phyloP scores from a whole-genome alignment of 2,329 filamentous ascomycete genomes.

The Madurella fahalii region DNA sequence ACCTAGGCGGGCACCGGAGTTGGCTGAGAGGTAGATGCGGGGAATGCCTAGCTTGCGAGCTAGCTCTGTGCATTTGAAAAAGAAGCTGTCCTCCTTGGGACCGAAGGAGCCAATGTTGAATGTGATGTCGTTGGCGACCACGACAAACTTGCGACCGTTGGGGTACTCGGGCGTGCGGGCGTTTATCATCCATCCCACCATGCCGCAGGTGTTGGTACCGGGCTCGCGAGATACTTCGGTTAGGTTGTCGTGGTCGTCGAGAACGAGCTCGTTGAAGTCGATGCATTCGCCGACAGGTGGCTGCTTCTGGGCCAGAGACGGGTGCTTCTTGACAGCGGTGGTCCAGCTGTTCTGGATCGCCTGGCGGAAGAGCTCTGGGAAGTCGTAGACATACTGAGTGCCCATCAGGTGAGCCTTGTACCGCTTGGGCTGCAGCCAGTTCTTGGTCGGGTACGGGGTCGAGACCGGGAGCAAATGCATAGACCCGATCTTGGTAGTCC shows the following conservation, averaged over 20 bases:
- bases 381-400: slow-evolving; percentile 98
- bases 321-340: slow-evolving; percentile 68
- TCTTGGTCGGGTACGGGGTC: slow-evolving; percentile 95
- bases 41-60: slow-evolving; percentile 92
- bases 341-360: slow-evolving; percentile 94
- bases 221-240: slow-evolving; percentile 92
- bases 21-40: slow-evolving; percentile 95
- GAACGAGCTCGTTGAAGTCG: slow-evolving; percentile 87
- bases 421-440: slow-evolving; percentile 96
- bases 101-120: slow-evolving; percentile 99
- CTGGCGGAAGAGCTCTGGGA: slow-evolving; percentile 98
- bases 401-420: slow-evolving; percentile 99
- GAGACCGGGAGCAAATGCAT: slow-evolving; percentile 91
- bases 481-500: slow-evolving; percentile 88
- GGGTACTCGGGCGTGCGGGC: slow-evolving; percentile 96
- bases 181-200: slow-evolving; percentile 97
- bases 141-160: slow-evolving; percentile 83
- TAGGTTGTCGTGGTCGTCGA: slow-evolving; percentile 89
- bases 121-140: slow-evolving; percentile 98
- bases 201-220: slow-evolving; percentile 92
- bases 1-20: slow-evolving; percentile 96
- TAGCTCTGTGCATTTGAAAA: slow-evolving; percentile 97
- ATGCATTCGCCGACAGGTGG: slow-evolving; percentile 87
- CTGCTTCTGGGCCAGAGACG: slow-evolving; percentile 71
- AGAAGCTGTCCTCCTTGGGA: slow-evolving; percentile 94